Conservation (phyloP, 495 filamentous ascomycete species). For the Aspergillus heteromorphus region DNA sequence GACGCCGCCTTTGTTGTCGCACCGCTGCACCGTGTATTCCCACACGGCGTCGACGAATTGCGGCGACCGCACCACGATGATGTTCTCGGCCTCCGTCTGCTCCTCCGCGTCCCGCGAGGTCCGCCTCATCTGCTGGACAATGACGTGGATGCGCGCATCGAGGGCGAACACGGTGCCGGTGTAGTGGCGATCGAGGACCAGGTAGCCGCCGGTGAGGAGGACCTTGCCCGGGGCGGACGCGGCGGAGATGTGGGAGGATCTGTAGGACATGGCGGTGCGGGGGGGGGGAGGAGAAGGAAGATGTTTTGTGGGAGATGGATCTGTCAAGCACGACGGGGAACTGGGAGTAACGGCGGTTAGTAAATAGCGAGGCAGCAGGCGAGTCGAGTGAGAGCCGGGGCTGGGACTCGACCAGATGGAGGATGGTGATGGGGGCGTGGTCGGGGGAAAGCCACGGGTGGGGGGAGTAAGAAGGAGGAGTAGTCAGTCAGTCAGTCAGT, state of each 20-base stretch:
- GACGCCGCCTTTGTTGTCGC: slow-evolving; percentile 66
- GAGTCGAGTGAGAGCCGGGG: too few relatives aligned
- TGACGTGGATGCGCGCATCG: slow-evolving; percentile 84
- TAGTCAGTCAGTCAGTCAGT: too few relatives aligned
- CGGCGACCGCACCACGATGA: slow-evolving; percentile 77
- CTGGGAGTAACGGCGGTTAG: too few relatives aligned
- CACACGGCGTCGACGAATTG: slow-evolving; percentile 84
- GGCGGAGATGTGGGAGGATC: slow-evolving; percentile 41
- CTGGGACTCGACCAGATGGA: too few relatives aligned
- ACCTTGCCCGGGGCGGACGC: slow-evolving; percentile 96
- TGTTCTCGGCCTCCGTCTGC: slow-evolving; percentile 38
- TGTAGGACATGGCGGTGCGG: slow-evolving; percentile 16
- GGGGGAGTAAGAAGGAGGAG: too few relatives aligned
- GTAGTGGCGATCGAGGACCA: slow-evolving; percentile 84
- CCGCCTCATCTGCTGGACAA: slow-evolving; percentile 54
- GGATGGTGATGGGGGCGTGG: too few relatives aligned
- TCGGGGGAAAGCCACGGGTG: too few relatives aligned
- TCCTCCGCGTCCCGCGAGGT: slow-evolving; percentile 16
- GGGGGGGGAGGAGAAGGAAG: too few relatives aligned
- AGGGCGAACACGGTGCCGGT: slow-evolving; percentile 91
- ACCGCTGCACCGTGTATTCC: slow-evolving; percentile 71
- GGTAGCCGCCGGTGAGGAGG: slow-evolving; percentile 87
- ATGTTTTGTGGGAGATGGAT: neutral
- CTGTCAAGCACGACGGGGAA: too few relatives aligned
- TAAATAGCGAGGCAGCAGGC: too few relatives aligned